Percentiles rank a stretch among this genome's conserved stretches.
Evolutionary conservation across 306 rosid genomes (phyloP).

Genomic region (Quercus glauca): DNA sequence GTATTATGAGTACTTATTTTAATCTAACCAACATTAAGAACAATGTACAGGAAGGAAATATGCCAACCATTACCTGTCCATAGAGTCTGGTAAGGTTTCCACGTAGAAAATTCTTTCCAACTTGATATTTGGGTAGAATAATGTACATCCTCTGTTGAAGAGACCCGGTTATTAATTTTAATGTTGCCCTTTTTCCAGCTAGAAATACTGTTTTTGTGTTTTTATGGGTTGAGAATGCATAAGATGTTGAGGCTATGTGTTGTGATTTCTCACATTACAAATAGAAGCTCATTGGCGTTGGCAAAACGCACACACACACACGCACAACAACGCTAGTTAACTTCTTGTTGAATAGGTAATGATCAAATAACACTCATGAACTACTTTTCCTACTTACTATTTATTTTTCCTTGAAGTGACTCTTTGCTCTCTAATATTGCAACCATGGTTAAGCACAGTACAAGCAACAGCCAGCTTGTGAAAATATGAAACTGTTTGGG

Average conservation of each 20-base stretch:
- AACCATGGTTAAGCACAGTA: background rate
- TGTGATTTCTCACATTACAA: background rate
- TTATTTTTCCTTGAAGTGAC: background rate
- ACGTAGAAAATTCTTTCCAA: slow-evolving; percentile 9
- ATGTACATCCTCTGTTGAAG: slow-evolving; percentile 8
- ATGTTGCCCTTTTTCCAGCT: background rate
- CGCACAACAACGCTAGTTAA: background rate
- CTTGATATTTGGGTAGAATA: slow-evolving; percentile 6
- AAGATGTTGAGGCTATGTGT: background rate
- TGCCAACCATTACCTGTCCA: slow-evolving; percentile 24
- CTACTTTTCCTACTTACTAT: background rate
- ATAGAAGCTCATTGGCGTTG: background rate
- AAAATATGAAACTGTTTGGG: background rate
- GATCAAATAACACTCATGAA: background rate
- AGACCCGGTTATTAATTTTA: slow-evolving; percentile 2
- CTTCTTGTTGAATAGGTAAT: background rate
- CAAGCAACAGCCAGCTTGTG: background rate
- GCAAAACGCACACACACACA: background rate
- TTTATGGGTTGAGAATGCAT: background rate
- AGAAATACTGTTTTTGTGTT: background rate
- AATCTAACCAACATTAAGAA: slow-evolving; percentile 15
- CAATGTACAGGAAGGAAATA: slow-evolving; percentile 24
- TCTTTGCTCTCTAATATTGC: background rate
- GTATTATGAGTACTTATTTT: slow-evolving; percentile 62
- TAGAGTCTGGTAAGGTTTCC: slow-evolving; percentile 19